Percentiles rank a stretch among this genome's conserved stretches.
Conservation (phyloP, 2,329 filamentous ascomycete species). For the Didymella lethalis region DNA sequence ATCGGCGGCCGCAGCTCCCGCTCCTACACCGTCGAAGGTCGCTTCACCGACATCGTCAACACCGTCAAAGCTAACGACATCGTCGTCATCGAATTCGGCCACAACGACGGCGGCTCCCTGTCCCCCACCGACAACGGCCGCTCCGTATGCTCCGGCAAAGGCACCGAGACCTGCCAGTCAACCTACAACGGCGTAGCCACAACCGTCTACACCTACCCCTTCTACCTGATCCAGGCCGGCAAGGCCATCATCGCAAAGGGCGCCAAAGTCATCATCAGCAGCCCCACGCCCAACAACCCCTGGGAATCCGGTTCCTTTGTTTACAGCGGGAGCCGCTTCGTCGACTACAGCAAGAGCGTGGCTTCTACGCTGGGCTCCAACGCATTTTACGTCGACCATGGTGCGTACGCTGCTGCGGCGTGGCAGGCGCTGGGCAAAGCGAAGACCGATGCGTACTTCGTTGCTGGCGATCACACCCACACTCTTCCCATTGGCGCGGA, state of each 20-base stretch:
- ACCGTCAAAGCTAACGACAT: constrained; percentile 66
- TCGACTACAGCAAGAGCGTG: constrained; percentile 62
- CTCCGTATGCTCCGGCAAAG: constrained; percentile 65
- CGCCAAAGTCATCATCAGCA: constrained; percentile 65
- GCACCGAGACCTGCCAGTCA: constrained; percentile 62
- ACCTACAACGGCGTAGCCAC: constrained; percentile 62
- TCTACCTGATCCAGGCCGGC: constrained; percentile 67
- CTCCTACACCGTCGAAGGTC: constrained; percentile 71
- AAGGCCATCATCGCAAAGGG: constrained; percentile 63
- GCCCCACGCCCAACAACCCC: constrained; percentile 68
- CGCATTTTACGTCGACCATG: constrained; percentile 65
- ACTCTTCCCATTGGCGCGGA: constrained; percentile 65
- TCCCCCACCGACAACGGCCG: constrained; percentile 65
- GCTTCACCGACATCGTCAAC: constrained; percentile 66
- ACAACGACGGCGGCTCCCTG: constrained; percentile 72
- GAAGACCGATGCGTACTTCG: constrained; percentile 62
- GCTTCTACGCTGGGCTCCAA: constrained; percentile 55
- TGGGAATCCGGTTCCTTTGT: constrained; percentile 65
- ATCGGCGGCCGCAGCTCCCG: constrained; percentile 71
- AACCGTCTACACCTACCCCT: constrained; percentile 67
- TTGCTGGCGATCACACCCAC: constrained; percentile 68
- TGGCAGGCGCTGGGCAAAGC: constrained; percentile 60
- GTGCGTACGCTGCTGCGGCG: constrained; percentile 63
- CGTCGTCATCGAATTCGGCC: constrained; percentile 75
- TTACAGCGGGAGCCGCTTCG: constrained; percentile 62